These are phyloP conservation scores for Solanum megistacrolobum DNA, from an alignment of 257 asterid genomes.

Conservation along the genomic window DNA sequence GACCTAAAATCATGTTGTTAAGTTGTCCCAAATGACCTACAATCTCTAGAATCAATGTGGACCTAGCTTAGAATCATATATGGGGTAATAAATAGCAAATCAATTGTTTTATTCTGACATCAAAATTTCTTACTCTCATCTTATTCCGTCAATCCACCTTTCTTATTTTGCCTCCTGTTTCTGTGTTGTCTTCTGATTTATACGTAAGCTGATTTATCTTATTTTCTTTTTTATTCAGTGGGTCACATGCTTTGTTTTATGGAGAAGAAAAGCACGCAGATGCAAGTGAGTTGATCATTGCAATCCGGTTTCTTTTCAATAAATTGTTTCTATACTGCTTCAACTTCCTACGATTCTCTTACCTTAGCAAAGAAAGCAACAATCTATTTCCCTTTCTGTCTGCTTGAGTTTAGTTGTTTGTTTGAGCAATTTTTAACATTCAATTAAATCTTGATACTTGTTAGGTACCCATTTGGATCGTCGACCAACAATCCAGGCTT, in stretches of 20 bases:
- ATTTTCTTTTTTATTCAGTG: slow-evolving; percentile 46
- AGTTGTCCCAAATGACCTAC: not conserved
- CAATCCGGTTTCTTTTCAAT: not conserved
- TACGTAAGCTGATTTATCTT: slow-evolving; percentile 14
- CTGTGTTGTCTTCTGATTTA: not conserved
- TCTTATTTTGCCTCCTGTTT: not conserved
- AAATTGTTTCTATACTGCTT: not conserved
- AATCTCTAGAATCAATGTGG: not conserved
- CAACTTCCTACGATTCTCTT: not conserved
- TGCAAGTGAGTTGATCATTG: slow-evolving; percentile 57
- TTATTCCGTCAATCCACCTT: not conserved
- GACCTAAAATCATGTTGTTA: not conserved
- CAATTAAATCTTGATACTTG: not conserved
- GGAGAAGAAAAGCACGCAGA: slow-evolving; percentile 69
- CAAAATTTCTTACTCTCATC: not conserved
- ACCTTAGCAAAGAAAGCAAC: not conserved
- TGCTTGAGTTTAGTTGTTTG: not conserved
- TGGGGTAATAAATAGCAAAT: not conserved
- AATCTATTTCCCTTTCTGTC: not conserved
- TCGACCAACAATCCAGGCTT: slow-evolving; percentile 8
- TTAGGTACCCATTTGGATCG: slow-evolving; percentile 16
- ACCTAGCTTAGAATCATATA: not conserved
- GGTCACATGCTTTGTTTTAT: slow-evolving; percentile 53
- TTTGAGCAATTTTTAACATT: not conserved
- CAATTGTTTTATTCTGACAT: not conserved